Percentiles rank a stretch among this genome's conserved stretches.
phyloP scores from a whole-genome alignment of 2,329 filamentous ascomycete genomes.

The Nemania diffusa region DNA sequence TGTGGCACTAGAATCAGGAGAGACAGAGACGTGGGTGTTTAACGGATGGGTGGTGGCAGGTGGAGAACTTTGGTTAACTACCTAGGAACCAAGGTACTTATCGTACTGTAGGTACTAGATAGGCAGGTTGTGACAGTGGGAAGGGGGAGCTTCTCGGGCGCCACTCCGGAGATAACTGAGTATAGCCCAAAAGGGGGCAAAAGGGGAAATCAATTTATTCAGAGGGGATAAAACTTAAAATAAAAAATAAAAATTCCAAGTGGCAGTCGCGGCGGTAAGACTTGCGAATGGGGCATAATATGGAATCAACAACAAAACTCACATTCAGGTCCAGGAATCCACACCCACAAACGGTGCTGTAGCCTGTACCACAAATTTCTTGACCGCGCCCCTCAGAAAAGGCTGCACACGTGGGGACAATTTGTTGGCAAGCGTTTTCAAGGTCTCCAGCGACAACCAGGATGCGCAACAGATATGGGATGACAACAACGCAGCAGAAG shows the following conservation, averaged over 20 bases:
- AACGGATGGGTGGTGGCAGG: constrained; percentile 18
- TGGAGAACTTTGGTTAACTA: constrained; percentile 8
- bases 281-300: constrained; percentile 34
- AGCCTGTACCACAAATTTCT: constrained; percentile 41
- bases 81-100: background rate
- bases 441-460: constrained; percentile 37
- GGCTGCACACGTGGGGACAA: constrained; percentile 43
- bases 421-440: constrained; percentile 36
- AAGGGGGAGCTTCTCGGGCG: constrained; percentile 16
- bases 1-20: background rate
- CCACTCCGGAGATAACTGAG: constrained; percentile 32
- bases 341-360: constrained; percentile 39
- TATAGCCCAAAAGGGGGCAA: constrained; percentile 19
- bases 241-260: constrained; percentile 21
- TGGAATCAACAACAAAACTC: constrained; percentile 40
- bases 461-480: constrained; percentile 30
- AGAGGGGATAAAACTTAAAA: constrained; percentile 3
- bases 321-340: constrained; percentile 38
- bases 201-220: background rate
- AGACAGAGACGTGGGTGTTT: background rate
- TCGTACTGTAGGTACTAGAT: background rate
- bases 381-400: constrained; percentile 39
- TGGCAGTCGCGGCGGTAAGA: constrained; percentile 9
- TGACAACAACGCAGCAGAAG: constrained; percentile 31
- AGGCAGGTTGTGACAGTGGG: background rate